These are phyloP conservation scores for Pythium sp. DNA, from an alignment of 352 stramenopile species.

Conservation along the genomic window DNA sequence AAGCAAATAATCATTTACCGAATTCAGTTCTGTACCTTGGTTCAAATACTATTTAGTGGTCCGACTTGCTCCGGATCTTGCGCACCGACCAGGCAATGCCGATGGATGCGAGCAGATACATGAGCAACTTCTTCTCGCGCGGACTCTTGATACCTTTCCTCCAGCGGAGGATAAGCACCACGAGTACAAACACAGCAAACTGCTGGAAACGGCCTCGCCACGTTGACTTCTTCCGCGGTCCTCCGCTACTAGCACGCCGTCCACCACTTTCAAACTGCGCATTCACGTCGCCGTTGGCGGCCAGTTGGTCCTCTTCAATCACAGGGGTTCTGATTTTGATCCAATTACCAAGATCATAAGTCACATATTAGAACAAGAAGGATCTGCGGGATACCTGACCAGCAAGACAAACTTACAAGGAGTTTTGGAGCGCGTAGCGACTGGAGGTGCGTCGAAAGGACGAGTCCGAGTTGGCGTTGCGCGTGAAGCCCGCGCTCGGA, in stretches of 20 bases:
- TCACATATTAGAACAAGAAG: not conserved
- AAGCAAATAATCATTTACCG: not conserved
- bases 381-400: not conserved
- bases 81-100: slow-evolving; percentile 55
- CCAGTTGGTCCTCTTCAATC: slow-evolving; percentile 59
- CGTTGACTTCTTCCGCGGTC: slow-evolving; percentile 14
- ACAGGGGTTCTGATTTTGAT: slow-evolving; percentile 42
- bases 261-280: slow-evolving; percentile 9
- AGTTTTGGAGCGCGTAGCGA: slow-evolving; percentile 47
- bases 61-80: slow-evolving; percentile 38
- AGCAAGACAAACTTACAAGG: slow-evolving; percentile 35
- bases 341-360: not conserved
- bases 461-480: slow-evolving; percentile 40
- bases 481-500: slow-evolving; percentile 30
- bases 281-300: slow-evolving; percentile 16
- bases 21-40: not conserved
- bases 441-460: slow-evolving; percentile 54
- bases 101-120: slow-evolving; percentile 67
- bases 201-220: slow-evolving; percentile 39
- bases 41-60: slow-evolving; percentile 15
- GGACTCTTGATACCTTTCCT: slow-evolving; percentile 40
- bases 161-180: slow-evolving; percentile 46
- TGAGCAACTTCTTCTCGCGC: slow-evolving; percentile 52
- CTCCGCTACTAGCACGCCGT: not conserved
- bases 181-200: slow-evolving; percentile 34